phyloP scores from a whole-genome alignment of 2,329 filamentous ascomycete genomes.

The Parastagonospora avenae region DNA sequence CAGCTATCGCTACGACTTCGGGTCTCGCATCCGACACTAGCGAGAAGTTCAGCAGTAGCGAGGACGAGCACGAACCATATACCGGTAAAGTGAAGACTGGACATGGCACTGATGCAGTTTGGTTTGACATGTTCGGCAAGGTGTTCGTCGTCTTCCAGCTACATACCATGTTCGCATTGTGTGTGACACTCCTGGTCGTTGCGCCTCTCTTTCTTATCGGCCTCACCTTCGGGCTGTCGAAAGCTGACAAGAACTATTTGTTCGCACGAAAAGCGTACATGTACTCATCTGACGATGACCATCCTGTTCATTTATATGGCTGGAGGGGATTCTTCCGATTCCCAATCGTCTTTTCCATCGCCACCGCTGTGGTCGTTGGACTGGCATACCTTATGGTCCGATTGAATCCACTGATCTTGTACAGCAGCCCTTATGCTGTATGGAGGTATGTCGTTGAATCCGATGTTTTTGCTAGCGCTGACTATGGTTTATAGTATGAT shows the following conservation, averaged over 20 bases:
- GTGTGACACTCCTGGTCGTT: slow-evolving; percentile 79
- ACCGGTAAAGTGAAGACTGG: slow-evolving; percentile 70
- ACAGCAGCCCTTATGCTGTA: slow-evolving; percentile 85
- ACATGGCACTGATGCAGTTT: slow-evolving; percentile 73
- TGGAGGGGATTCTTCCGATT: slow-evolving; percentile 85
- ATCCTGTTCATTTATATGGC: slow-evolving; percentile 70
- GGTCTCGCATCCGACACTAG: slow-evolving; percentile 72
- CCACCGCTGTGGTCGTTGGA: slow-evolving; percentile 71
- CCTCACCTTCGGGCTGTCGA: slow-evolving; percentile 70
- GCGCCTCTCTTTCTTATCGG: slow-evolving; percentile 75
- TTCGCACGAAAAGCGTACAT: slow-evolving; percentile 71
- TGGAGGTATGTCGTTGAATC: slow-evolving; percentile 59
- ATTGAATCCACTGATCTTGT: slow-evolving; percentile 87
- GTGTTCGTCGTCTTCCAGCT: slow-evolving; percentile 79
- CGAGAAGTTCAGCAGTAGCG: slow-evolving; percentile 68
- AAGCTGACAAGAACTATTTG: slow-evolving; percentile 83
- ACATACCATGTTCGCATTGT: slow-evolving; percentile 85
- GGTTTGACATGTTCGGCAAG: slow-evolving; percentile 90
- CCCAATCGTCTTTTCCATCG: slow-evolving; percentile 72
- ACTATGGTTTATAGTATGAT: slow-evolving; percentile 66
- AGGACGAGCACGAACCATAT: slow-evolving; percentile 55
- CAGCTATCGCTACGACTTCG: slow-evolving; percentile 75
- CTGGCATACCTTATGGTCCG: slow-evolving; percentile 78
- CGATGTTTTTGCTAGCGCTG: background rate
- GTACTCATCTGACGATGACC: slow-evolving; percentile 63